phyloP scores from a whole-genome alignment of 306 rosid species.

The Medicago lupulina region DNA sequence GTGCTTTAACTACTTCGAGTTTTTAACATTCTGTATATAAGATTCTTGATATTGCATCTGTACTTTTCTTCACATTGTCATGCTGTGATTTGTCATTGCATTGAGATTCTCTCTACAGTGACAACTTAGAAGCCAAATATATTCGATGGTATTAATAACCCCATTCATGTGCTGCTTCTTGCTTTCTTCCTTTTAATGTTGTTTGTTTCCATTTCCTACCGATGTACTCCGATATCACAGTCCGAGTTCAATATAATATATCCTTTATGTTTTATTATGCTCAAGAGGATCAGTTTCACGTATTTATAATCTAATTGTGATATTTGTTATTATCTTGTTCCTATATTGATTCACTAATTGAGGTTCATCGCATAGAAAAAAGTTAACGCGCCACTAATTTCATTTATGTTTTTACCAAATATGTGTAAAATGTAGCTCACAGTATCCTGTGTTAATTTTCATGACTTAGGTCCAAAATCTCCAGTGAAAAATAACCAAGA shows the following conservation, averaged over 20 bases:
- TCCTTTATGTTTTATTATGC: not conserved
- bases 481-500: constrained; percentile 31
- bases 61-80: not conserved
- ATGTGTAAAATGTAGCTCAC: constrained; percentile 19
- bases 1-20: not conserved
- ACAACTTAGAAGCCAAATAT: too few relatives aligned
- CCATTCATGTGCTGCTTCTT: too few relatives aligned
- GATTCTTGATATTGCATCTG: not conserved
- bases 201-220: constrained; percentile 11
- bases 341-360: constrained; percentile 6
- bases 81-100: too few relatives aligned
- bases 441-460: constrained; percentile 26
- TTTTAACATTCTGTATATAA: not conserved
- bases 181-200: too few relatives aligned
- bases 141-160: too few relatives aligned
- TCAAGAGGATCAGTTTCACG: not conserved
- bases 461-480: constrained; percentile 29
- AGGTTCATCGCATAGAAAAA: constrained; percentile 6
- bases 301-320: constrained; percentile 8
- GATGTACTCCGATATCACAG: constrained; percentile 3
- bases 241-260: not conserved
- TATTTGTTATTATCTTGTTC: constrained; percentile 18
- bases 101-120: not conserved
- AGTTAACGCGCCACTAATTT: constrained; percentile 9
- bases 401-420: not conserved